These are phyloP conservation scores for Coemansia sp. DNA, from an alignment of 192 early-diverging fungal species.

Conservation along the genomic window DNA sequence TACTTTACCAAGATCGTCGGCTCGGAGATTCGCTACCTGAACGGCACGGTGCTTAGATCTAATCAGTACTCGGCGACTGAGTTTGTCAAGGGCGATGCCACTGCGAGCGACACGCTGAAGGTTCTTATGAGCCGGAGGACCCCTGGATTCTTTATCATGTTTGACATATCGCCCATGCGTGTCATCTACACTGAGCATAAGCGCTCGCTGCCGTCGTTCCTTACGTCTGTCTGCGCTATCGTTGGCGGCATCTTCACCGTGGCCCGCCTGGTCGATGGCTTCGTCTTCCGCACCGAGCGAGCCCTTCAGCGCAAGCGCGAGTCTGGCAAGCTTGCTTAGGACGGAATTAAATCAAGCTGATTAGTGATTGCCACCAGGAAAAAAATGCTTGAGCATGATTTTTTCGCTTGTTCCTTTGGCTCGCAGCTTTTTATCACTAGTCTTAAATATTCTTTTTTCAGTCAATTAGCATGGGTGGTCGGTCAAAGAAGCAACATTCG, in stretches of 20 bases:
- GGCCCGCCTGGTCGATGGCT: slow-evolving; percentile 81
- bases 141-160: slow-evolving; percentile 86
- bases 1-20: slow-evolving; percentile 95
- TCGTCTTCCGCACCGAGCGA: slow-evolving; percentile 85
- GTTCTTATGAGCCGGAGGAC: background rate
- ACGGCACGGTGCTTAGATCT: slow-evolving; percentile 68
- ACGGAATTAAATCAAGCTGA: slow-evolving; percentile 2
- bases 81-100: slow-evolving; percentile 50
- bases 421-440: no score
- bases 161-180: slow-evolving; percentile 96
- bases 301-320: slow-evolving; percentile 74
- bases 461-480: slow-evolving; percentile 26
- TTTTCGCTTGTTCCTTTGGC: background rate
- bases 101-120: background rate
- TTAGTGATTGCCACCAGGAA: slow-evolving; percentile 15
- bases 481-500: slow-evolving; percentile 25
- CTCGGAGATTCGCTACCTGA: slow-evolving; percentile 72
- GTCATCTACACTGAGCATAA: slow-evolving; percentile 80
- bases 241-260: slow-evolving; percentile 96
- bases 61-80: slow-evolving; percentile 97
- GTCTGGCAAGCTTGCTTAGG: slow-evolving; percentile 64
- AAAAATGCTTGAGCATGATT: slow-evolving; percentile 13
- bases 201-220: slow-evolving; percentile 81
- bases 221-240: slow-evolving; percentile 89
- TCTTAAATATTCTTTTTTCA: background rate